Evolutionary conservation across 805 yeast genomes (phyloP), one percentile per base, ranked within the genome.

Genomic region (Hanseniaspora hatyaiensis): DNA sequence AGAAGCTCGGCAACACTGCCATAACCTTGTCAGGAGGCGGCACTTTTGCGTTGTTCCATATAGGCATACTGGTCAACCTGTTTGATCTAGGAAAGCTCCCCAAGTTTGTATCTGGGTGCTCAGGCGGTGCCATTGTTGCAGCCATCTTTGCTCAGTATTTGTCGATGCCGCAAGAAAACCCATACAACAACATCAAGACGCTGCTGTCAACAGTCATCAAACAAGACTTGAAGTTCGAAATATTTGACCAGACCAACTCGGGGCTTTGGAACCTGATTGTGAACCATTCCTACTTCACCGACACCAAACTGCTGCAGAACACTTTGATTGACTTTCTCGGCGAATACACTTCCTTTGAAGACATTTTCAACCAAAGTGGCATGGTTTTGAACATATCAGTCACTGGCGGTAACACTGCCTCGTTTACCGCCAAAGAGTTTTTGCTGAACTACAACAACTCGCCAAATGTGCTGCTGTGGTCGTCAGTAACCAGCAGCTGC

Each of bases 1-100:
- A 83, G 61, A 86, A 88, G 57, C 84, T 84, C 44, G 99, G 99
- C 0, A 71, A 96, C 48, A 88, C 97, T 0, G 98, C 97, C 0
- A 67, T 92, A 23, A 86, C 94, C n/a, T 71, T 92, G 47, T 81
- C 94, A 40, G 99, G 99, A 1, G 99, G 99, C 1, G 87, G 95
- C 2, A 83, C 95, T 4, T 83, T 89, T 66, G 98, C 97, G 0
- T 65, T 89, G 43, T 78, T 88, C 52, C 97, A 89, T 54, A 82
- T 87, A 50, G 99, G 99, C 1, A 96, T 92, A 0, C 65, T 89
- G 39, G 77, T 85, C 4, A 82, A 92, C 2, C 69, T 92, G 26
- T 65, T 81, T 34, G 92, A 85, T 54, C 72, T 74, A 44, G 78
- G 81, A 47, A 66, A 87, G 19, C 66, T 89, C 20, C 99, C 99